phyloP scores from a whole-genome alignment of 192 early-diverging fungal species.

The Podila epicladia region DNA sequence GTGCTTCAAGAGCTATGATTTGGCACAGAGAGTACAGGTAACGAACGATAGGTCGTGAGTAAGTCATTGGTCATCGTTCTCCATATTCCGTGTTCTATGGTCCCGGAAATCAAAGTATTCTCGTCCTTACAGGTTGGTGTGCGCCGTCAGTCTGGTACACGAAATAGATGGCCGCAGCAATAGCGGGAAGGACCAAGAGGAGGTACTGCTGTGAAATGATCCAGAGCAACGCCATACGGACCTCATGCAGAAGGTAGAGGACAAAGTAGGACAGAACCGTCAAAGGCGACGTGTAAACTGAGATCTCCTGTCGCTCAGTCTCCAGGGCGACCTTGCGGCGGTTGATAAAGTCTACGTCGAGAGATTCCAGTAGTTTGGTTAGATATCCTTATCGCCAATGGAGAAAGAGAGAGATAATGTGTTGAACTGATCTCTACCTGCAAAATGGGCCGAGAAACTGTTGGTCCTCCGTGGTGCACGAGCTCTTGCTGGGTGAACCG shows the following conservation, averaged over 20 bases:
- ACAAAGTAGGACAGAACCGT: conserved; percentile 58
- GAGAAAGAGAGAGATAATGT: not conserved
- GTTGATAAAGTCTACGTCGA: conserved; percentile 53
- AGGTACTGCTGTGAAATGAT: conserved; percentile 51
- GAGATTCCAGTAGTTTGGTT: too few species aligned
- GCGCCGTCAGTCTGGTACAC: conserved; percentile 65
- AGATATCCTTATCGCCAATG: not conserved
- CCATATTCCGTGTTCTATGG: too few species aligned
- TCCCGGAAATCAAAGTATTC: too few species aligned
- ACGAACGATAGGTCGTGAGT: not conserved
- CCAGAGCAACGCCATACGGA: conserved; percentile 50
- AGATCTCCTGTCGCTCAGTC: conserved; percentile 53
- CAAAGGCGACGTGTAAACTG: conserved; percentile 59
- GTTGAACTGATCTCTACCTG: conserved; percentile 18
- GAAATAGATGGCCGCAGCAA: conserved; percentile 41
- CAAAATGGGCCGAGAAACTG: conserved; percentile 47
- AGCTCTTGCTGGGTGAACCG: conserved; percentile 12
- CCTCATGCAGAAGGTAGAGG: conserved; percentile 53
- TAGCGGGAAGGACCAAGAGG: conserved; percentile 34
- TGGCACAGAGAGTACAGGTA: not conserved
- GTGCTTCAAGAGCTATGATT: conserved; percentile 43
- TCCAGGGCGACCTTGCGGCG: conserved; percentile 48
- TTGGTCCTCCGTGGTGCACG: conserved; percentile 36
- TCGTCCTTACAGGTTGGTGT: conserved; percentile 63
- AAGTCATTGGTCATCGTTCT: too few species aligned